These are phyloP conservation scores for Chlamydomonas applanata DNA, from an alignment of 139 green algal species.

Conservation along the genomic window DNA sequence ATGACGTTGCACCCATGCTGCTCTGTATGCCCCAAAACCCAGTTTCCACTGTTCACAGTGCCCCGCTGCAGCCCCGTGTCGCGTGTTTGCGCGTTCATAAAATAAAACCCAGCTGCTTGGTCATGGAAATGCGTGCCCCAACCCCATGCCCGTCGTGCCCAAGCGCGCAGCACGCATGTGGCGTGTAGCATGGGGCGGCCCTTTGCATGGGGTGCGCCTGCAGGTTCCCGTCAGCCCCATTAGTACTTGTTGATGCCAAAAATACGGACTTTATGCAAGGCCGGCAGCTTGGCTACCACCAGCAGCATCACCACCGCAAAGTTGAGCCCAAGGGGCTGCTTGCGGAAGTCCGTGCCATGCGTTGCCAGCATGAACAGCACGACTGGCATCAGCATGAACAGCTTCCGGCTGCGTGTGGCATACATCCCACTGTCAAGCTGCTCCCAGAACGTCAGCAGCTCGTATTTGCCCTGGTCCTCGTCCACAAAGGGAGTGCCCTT, in stretches of 20 bases:
- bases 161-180: background rate
- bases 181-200: too few relatives aligned
- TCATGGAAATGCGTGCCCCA: background rate
- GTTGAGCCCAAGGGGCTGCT: slow-evolving; percentile 85
- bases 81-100: too few relatives aligned
- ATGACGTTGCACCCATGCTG: too few relatives aligned
- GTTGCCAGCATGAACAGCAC: slow-evolving; percentile 82
- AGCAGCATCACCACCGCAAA: slow-evolving; percentile 76
- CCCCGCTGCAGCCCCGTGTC: background rate
- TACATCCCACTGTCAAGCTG: slow-evolving; percentile 62
- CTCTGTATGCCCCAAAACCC: too few relatives aligned
- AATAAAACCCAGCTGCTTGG: background rate
- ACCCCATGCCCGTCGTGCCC: background rate
- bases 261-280: slow-evolving; percentile 73
- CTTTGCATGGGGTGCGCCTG: too few relatives aligned
- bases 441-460: slow-evolving; percentile 91
- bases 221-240: background rate
- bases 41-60: too few relatives aligned
- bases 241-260: slow-evolving; percentile 56
- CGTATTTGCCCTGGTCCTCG: slow-evolving; percentile 82
- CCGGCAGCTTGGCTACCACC: slow-evolving; percentile 81
- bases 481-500: slow-evolving; percentile 75
- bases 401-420: slow-evolving; percentile 82
- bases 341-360: slow-evolving; percentile 78
- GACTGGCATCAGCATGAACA: slow-evolving; percentile 83